phyloP scores from a whole-genome alignment of 768 basidiomycete species.

The Filobasidium floriforme region DNA sequence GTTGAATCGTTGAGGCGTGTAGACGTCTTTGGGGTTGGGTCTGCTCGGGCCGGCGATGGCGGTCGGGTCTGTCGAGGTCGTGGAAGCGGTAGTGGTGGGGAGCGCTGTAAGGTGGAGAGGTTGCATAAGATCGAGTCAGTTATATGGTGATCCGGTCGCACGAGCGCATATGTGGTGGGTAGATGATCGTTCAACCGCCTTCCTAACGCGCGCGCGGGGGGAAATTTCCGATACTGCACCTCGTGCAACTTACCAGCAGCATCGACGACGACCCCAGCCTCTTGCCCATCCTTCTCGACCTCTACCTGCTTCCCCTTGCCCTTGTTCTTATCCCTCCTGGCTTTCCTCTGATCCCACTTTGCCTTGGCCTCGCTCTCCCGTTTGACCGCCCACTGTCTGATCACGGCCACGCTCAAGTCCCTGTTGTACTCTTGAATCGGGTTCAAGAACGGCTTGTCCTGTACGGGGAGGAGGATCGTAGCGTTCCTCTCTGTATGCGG shows the following conservation, averaged over 20 bases:
- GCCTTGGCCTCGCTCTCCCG: constrained; percentile 32
- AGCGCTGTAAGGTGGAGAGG: not conserved
- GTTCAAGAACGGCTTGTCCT: constrained; percentile 77
- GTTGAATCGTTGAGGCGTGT: constrained; percentile 55
- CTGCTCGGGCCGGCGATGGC: constrained; percentile 9
- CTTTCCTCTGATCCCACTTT: constrained; percentile 53
- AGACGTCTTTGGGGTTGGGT: constrained; percentile 6
- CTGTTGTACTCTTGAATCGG: constrained; percentile 98
- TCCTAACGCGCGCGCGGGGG: constrained; percentile 1
- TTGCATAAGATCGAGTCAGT: not conserved
- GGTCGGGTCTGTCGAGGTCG: not conserved
- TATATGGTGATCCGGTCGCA: too few species aligned
- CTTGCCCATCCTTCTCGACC: too few species aligned
- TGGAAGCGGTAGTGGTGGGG: not conserved
- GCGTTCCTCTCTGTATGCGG: constrained; percentile 43
- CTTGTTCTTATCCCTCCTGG: constrained; percentile 33
- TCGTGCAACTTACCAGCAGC: not conserved
- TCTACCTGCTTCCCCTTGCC: constrained; percentile 38
- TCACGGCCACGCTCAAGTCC: constrained; percentile 83
- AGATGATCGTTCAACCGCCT: not conserved
- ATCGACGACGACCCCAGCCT: too few species aligned
- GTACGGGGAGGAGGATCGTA: constrained; percentile 62
- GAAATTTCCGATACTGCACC: not conserved
- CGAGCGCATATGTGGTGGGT: too few species aligned
- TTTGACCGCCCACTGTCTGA: constrained; percentile 59